Evolutionary conservation across 208 protist species (phyloP), one percentile per base, ranked within the genome.

Genomic region (Trypanosoma vivax): DNA sequence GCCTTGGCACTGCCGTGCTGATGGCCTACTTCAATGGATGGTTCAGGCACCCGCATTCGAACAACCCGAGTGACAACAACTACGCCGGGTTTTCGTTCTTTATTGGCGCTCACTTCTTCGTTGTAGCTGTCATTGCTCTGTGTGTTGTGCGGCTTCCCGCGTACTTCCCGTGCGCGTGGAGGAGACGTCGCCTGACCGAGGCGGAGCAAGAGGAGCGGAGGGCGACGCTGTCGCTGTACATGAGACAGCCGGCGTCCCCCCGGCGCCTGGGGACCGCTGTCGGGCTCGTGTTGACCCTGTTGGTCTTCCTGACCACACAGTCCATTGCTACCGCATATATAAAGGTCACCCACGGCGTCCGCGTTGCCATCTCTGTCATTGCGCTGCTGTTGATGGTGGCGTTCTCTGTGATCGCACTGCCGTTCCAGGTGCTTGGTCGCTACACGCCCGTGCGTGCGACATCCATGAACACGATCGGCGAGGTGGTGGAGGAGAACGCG

Each of bases 1-100:
- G 52, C 5, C 52, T 59, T 19, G 52, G 52, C 19, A 40, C 23
- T 14, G 21, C n/a, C 4, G 47, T 52, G 9, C n/a, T 52, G 7
- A 33, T 33, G 23, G 29, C 47, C 24, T 37, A 37, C 24, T 52
- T 37, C 30, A 52, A 38, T 29, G 47, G 28, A n/a, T 52, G 23
- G 23, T 52, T 52, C 27, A 31, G 23, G 33, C 16, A 43, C 23
- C 6, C n/a, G 16, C n/a, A 7, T 6, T 43, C 39, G 0, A 18
- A 43, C n/a, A 19, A 43, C n/a, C 6, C n/a, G 39, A 6, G n/a
- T 9, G 23, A 52, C 3, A 24, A 40, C 28, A 48, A 23, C 37
- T 21, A 45, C 59, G 18, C 45, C 6, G 30, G 30, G 11, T 52
- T 37, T 38, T 18, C 30, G 29, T 52, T 27, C 29, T 52, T 52